Evolutionary conservation across 1,284 basidiomycete species (phyloP), one percentile per base, ranked within the genome.

Genomic region (Agaricales sp.): DNA sequence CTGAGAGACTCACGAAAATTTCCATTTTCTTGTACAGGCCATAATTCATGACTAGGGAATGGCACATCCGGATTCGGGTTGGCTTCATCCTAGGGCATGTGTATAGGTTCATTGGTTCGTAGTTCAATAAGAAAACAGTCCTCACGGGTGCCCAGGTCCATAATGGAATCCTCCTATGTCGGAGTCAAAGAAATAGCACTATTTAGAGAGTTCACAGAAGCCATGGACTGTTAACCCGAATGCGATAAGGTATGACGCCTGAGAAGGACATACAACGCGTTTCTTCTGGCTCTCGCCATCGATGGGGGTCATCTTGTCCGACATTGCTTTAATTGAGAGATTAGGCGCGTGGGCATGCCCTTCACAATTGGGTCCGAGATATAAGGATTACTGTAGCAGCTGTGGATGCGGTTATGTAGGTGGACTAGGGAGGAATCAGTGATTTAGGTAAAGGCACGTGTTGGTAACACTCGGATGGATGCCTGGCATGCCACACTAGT

Each of bases 41-140:
- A 63, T 98, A 99, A 71, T 99, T 99, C 96, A 99, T 99, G 50
- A 99, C 95, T 37, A 99, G 77, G 6, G 93, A 95, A 68, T 99
- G 96, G 62, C 94, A 97, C 96, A 99, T 99, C 57, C 95, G 87
- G 72, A 99, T 97, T 19, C 95, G 77, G 19, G 92, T 94, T 11
- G 94, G 93, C 65, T 97, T 96, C 92, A 96, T 96, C 39, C 87
- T 90, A 50, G 24, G 47, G 23, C 46, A 21, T 39, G 53, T 47
- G 54, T 41, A 52, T 45, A 47, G n/a, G n/a, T n/a, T n/a, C n/a
- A n/a, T n/a, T n/a, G n/a, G n/a, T n/a, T n/a, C 6, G 43, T 50
- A 52, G 55, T 52, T n/a, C n/a, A 51, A 47, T 50, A 37, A 53
- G 47, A 18, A 51, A n/a, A n/a, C n/a, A 46, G n/a, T 16, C 65